Evolutionary conservation across 495 filamentous ascomycete species (phyloP).

Genomic region (Penicillium cataractarum): DNA sequence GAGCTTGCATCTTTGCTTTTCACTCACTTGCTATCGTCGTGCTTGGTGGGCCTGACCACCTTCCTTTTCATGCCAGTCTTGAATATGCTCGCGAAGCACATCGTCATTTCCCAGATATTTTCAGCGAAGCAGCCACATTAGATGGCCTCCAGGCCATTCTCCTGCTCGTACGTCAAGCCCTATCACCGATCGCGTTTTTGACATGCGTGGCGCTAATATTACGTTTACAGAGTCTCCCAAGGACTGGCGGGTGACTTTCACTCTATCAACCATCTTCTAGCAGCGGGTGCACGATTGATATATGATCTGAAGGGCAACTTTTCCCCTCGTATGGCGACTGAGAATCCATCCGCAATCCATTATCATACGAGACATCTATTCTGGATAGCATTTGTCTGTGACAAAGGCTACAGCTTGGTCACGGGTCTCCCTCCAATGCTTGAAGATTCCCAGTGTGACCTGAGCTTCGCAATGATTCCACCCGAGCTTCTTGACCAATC

Average conservation of each 20-base stretch:
- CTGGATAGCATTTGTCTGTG: not conserved
- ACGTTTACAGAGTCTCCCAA: not conserved
- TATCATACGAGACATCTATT: not conserved
- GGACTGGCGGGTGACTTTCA: not conserved
- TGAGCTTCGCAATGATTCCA: not conserved
- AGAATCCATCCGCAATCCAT: not conserved
- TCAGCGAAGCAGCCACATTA: not conserved
- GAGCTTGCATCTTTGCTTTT: not conserved
- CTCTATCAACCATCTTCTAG: not conserved
- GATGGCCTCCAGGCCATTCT: not conserved
- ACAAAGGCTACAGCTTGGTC: not conserved
- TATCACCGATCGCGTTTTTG: too few relatives aligned
- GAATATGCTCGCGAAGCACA: not conserved
- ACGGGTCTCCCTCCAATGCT: not conserved
- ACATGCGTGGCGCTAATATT: not conserved
- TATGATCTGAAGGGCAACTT: not conserved
- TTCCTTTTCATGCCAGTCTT: not conserved
- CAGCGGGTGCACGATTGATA: not conserved
- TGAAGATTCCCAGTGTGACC: not conserved
- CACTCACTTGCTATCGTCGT: not conserved
- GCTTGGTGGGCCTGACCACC: not conserved
- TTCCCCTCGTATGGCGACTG: not conserved
- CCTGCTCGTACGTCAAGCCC: not conserved
- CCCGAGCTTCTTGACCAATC: not conserved
- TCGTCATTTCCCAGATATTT: not conserved